Conservation (phyloP, 2,329 filamentous ascomycete species). For the Clonostachys chloroleuca region DNA sequence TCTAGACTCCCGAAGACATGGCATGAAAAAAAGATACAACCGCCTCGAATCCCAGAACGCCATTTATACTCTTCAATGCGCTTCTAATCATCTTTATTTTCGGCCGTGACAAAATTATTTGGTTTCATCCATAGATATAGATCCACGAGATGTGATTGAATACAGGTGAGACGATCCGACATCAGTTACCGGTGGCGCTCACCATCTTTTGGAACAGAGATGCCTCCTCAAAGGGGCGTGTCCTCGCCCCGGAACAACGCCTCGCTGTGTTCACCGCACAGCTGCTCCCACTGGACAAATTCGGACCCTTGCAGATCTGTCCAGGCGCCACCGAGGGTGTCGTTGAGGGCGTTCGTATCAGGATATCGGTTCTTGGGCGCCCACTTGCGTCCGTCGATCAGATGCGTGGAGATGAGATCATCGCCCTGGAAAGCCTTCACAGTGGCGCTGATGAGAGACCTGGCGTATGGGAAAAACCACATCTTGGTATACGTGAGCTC, state of each 20-base stretch:
- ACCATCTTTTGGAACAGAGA: not conserved
- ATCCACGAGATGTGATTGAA: too few species aligned
- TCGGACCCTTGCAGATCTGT: slow-evolving; percentile 12
- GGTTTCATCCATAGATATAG: too few species aligned
- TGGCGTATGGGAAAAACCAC: slow-evolving; percentile 30
- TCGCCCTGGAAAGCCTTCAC: slow-evolving; percentile 13
- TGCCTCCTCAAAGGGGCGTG: not conserved
- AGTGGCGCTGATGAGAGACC: slow-evolving; percentile 19
- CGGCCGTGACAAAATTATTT: too few species aligned
- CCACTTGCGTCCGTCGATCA: slow-evolving; percentile 24
- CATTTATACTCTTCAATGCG: too few species aligned
- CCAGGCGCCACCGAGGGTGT: slow-evolving; percentile 10
- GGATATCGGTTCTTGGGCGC: slow-evolving; percentile 9
- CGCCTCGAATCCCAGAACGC: too few species aligned
- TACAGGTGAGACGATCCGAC: too few species aligned
- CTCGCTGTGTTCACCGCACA: slow-evolving; percentile 16
- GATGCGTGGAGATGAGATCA: slow-evolving; percentile 13
- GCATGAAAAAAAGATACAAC: too few species aligned
- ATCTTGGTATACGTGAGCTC: slow-evolving; percentile 22
- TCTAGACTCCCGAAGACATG: too few species aligned
- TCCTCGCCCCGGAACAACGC: slow-evolving; percentile 14
- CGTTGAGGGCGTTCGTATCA: not conserved
- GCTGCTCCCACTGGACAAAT: slow-evolving; percentile 17
- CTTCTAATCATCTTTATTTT: too few species aligned
- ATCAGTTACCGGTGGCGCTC: not conserved